These are phyloP conservation scores for Rutstroemia sydowiana DNA, from an alignment of 2,329 filamentous ascomycete species.

Conservation along the genomic window DNA sequence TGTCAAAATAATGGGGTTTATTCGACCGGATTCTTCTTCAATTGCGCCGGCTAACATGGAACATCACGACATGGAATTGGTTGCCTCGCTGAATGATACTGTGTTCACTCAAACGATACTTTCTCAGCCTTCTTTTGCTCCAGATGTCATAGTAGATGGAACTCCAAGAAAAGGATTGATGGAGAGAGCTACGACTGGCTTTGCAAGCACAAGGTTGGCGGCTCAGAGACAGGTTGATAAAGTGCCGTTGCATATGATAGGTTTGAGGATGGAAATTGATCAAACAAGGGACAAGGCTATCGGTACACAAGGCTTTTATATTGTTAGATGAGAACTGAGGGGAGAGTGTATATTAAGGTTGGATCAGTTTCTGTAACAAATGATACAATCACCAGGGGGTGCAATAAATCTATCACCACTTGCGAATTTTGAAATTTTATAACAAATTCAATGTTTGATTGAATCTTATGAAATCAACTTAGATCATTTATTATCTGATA, in stretches of 20 bases:
- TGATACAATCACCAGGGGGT: too few relatives aligned
- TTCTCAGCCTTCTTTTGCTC: slow-evolving; percentile 33
- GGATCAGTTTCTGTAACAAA: neutral
- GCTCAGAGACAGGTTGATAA: slow-evolving; percentile 49
- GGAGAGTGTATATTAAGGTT: neutral
- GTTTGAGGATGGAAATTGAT: slow-evolving; percentile 45
- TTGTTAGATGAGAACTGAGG: slow-evolving; percentile 21
- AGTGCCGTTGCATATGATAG: slow-evolving; percentile 51
- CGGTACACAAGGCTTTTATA: slow-evolving; percentile 33
- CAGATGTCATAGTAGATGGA: slow-evolving; percentile 23
- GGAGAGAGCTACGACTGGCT: slow-evolving; percentile 33
- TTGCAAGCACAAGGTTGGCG: slow-evolving; percentile 40
- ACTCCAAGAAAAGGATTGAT: slow-evolving; percentile 37
- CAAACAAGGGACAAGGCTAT: slow-evolving; percentile 39
- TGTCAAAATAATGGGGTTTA: slow-evolving; percentile 52
- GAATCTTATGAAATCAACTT: too few relatives aligned
- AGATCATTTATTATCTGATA: too few relatives aligned
- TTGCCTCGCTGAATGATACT: slow-evolving; percentile 35
- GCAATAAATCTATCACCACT: too few relatives aligned
- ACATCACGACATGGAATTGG: slow-evolving; percentile 34
- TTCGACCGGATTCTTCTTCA: slow-evolving; percentile 36
- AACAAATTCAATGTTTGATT: too few relatives aligned
- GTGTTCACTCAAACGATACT: slow-evolving; percentile 32
- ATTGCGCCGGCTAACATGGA: slow-evolving; percentile 34
- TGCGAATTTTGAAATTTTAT: too few relatives aligned